Evolutionary conservation across 257 asterid species (phyloP).

Genomic region (Hygrophila difformis): DNA sequence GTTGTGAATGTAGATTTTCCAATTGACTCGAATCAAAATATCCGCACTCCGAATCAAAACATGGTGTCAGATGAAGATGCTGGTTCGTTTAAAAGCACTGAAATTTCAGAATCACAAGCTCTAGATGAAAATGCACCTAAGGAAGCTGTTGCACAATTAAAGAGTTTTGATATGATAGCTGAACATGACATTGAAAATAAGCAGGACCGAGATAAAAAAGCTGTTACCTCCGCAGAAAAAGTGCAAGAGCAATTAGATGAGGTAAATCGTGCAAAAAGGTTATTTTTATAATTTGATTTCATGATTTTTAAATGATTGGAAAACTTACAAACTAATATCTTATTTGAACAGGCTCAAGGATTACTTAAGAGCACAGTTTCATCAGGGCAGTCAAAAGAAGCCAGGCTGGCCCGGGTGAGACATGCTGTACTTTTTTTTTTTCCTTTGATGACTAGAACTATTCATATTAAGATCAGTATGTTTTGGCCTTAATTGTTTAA

Average conservation of each 20-base stretch:
- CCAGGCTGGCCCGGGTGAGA: conserved; percentile 92
- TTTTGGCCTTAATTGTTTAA: background rate
- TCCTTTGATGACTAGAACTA: conserved; percentile 13
- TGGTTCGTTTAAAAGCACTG: conserved; percentile 25
- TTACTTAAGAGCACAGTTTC: conserved; percentile 76
- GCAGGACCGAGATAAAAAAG: conserved; percentile 42
- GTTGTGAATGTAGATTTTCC: conserved; percentile 27
- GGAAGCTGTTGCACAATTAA: conserved; percentile 26
- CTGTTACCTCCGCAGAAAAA: conserved; percentile 40
- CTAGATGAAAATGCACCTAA: conserved; percentile 32
- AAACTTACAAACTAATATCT: conserved; percentile 22
- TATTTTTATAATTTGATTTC: conserved; percentile 10
- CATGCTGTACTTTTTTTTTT: conserved; percentile 10
- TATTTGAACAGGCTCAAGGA: conserved; percentile 85
- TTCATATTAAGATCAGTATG: background rate
- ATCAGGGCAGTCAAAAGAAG: conserved; percentile 96
- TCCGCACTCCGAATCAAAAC: conserved; percentile 44
- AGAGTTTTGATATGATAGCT: conserved; percentile 30
- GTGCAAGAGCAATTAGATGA: conserved; percentile 88
- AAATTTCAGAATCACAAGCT: conserved; percentile 34
- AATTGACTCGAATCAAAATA: conserved; percentile 38
- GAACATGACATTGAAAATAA: conserved; percentile 41
- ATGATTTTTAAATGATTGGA: conserved; percentile 14
- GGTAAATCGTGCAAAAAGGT: conserved; percentile 37
- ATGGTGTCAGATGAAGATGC: conserved; percentile 27